Evolutionary conservation across 768 basidiomycete genomes (phyloP).

Genomic region (Tulasnella sp.): DNA sequence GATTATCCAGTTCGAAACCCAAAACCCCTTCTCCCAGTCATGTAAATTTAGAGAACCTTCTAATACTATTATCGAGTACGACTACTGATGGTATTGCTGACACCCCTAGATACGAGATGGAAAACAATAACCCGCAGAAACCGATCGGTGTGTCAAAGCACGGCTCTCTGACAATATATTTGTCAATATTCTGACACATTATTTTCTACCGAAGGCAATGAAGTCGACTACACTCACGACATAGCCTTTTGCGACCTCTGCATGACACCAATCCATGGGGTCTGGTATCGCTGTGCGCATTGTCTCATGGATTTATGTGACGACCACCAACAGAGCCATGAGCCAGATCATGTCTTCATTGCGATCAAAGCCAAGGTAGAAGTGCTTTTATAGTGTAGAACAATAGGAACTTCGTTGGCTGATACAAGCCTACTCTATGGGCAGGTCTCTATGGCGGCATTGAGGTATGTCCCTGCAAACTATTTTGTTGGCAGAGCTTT

Average conservation of each 20-base stretch:
- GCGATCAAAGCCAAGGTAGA: slow-evolving; percentile 80
- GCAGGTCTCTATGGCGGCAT: too few relatives aligned
- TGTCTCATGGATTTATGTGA: slow-evolving; percentile 85
- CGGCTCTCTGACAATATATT: too few relatives aligned
- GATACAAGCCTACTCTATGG: too few relatives aligned
- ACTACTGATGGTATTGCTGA: not conserved
- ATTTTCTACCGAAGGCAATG: not conserved
- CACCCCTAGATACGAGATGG: not conserved
- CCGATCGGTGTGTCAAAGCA: too few relatives aligned
- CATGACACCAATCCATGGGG: slow-evolving; percentile 74
- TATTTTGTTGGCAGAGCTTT: too few relatives aligned
- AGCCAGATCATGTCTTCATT: slow-evolving; percentile 79
- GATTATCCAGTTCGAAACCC: slow-evolving; percentile 60
- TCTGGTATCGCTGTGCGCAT: slow-evolving; percentile 90
- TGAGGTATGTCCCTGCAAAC: too few relatives aligned
- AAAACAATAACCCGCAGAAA: not conserved
- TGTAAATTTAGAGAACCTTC: slow-evolving; percentile 53
- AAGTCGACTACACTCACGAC: not conserved
- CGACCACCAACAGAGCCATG: slow-evolving; percentile 78
- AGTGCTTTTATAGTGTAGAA: too few relatives aligned
- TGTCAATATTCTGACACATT: too few relatives aligned
- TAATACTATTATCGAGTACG: too few relatives aligned
- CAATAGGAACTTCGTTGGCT: too few relatives aligned
- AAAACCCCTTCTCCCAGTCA: slow-evolving; percentile 63
- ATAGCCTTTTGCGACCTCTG: slow-evolving; percentile 71